Percentiles rank a stretch among this genome's conserved stretches.
Evolutionary conservation across 73 alveolate species (phyloP).

Genomic region (Paraurostyla sp.): DNA sequence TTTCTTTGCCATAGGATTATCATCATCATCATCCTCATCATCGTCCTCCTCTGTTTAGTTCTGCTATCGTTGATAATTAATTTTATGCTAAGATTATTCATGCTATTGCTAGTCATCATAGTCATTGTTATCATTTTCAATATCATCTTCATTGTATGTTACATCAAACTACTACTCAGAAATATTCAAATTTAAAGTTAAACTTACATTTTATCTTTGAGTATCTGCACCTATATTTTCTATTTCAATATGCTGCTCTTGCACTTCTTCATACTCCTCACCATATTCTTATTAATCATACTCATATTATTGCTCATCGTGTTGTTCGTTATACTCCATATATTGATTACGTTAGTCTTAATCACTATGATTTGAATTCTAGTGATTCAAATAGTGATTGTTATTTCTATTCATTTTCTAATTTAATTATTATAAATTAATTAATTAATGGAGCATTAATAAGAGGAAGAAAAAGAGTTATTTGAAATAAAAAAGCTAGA

Average conservation of each 20-base stretch:
- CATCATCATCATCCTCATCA: slow-evolving; percentile 58
- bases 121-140: background rate
- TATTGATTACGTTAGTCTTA: background rate
- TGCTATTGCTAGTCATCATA: background rate
- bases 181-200: background rate
- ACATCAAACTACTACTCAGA: slow-evolving; percentile 14
- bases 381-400: background rate
- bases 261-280: background rate
- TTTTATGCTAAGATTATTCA: background rate
- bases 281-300: background rate
- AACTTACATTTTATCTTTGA: slow-evolving; percentile 13
- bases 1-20: slow-evolving; percentile 27
- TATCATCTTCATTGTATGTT: background rate
- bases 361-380: background rate
- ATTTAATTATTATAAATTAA: background rate
- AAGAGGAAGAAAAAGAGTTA: background rate
- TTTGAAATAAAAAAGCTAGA: background rate
- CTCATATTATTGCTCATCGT: background rate
- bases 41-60: background rate
- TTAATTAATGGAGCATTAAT: background rate
- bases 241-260: too few species aligned
- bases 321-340: background rate
- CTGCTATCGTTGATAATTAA: background rate
- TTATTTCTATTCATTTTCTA: slow-evolving; percentile 12
- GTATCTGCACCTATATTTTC: background rate